A percentile compares a stretch with the other conserved stretches of the same genome.
Conservation (phyloP, 129 eudicot species). For the Arctium minus region DNA sequence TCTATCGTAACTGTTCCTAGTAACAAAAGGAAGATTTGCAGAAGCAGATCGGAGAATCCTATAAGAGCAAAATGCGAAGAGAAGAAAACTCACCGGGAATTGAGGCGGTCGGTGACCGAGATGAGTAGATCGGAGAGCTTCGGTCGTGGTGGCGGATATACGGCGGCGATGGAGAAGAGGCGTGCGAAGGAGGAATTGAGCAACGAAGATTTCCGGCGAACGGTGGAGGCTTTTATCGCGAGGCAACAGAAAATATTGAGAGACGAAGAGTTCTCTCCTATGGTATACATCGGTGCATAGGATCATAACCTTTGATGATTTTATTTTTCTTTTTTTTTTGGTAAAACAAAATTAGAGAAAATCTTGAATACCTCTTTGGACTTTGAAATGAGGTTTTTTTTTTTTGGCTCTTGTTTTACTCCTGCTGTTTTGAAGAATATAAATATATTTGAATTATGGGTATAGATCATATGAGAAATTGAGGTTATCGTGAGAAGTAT, state of each 20-base stretch:
- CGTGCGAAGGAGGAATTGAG: constrained; percentile 42
- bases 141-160: background rate
- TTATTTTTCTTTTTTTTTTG: background rate
- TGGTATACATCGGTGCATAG: constrained; percentile 33
- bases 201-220: constrained; percentile 69
- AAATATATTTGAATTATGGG: background rate
- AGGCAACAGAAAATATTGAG: constrained; percentile 77
- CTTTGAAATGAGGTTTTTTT: background rate
- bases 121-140: constrained; percentile 13
- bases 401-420: background rate
- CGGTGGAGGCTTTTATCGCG: constrained; percentile 85
- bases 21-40: constrained; percentile 10
- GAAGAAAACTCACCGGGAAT: constrained; percentile 15
- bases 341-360: background rate
- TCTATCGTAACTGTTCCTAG: background rate
- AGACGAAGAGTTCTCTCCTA: constrained; percentile 64
- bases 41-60: constrained; percentile 54
- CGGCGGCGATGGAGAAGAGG: constrained; percentile 28
- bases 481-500: too few relatives aligned
- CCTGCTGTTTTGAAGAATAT: background rate
- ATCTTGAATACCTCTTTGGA: background rate
- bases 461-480: too few relatives aligned
- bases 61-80: constrained; percentile 7
- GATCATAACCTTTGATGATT: background rate
- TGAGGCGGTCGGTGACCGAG: constrained; percentile 54